A percentile compares a stretch with the other conserved stretches of the same genome.
Conservation (phyloP, 495 filamentous ascomycete genomes). For the Paragyromitra xinjiangensis region DNA sequence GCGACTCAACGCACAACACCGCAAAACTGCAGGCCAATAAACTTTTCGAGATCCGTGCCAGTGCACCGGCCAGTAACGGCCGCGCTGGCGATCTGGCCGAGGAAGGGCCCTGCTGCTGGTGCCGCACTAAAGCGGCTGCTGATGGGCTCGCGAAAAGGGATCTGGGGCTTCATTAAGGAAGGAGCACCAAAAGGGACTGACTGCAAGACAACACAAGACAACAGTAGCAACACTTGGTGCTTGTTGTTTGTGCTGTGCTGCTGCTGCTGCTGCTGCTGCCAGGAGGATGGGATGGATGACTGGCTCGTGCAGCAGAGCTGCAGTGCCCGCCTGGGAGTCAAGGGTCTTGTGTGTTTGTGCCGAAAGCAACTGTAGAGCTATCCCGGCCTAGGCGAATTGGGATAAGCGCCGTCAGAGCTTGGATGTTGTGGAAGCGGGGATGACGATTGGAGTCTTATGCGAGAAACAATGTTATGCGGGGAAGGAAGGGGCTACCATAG, state of each 20-base stretch:
- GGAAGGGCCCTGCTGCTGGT: constrained; percentile 42
- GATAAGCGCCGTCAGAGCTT: constrained; percentile 51
- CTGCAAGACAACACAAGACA: constrained; percentile 43
- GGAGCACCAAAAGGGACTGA: constrained; percentile 32
- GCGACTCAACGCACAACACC: constrained; percentile 46
- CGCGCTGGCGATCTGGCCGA: constrained; percentile 46
- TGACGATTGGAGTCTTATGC: constrained; percentile 53
- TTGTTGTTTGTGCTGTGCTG: constrained; percentile 35
- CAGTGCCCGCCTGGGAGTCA: constrained; percentile 49
- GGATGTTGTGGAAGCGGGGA: constrained; percentile 39
- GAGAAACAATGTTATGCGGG: constrained; percentile 54
- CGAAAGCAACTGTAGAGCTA: constrained; percentile 46
- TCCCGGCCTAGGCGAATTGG: constrained; percentile 46
- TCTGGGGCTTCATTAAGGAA: constrained; percentile 26
- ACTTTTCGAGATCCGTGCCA: constrained; percentile 52
- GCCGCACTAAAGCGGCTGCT: constrained; percentile 45
- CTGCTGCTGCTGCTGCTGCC: constrained; percentile 29
- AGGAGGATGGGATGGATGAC: constrained; percentile 47
- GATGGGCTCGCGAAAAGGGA: constrained; percentile 27
- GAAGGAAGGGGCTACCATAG: constrained; percentile 34
- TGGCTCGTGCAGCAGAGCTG: constrained; percentile 53
- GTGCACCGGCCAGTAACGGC: constrained; percentile 51
- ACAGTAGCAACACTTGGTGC: constrained; percentile 34
- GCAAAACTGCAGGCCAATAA: constrained; percentile 54
- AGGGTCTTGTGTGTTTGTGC: constrained; percentile 51